Evolutionary conservation across 257 asterid species (phyloP).

Genomic region (Solanum appendiculatum): DNA sequence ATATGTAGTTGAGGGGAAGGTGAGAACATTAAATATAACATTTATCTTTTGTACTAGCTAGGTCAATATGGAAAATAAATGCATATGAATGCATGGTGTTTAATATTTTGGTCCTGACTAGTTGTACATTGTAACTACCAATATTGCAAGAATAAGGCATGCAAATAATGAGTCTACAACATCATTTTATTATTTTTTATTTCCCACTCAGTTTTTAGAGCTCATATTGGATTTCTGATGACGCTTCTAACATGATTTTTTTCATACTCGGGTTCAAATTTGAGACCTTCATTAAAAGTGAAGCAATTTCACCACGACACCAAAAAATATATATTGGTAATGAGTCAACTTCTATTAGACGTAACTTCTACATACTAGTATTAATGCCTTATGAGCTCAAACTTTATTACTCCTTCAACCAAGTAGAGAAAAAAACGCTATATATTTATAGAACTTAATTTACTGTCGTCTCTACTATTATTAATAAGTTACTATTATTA

Average conservation of each 20-base stretch:
- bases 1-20: background rate
- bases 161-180: background rate
- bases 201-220: rapidly evolving
- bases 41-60: background rate
- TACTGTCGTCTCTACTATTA: background rate
- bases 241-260: rapidly evolving
- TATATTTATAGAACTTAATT: background rate
- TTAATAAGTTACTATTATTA: too few species aligned
- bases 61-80: background rate
- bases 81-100: background rate
- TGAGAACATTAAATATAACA: background rate
- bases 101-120: background rate
- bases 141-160: background rate
- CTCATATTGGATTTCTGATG: rapidly evolving
- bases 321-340: too few species aligned
- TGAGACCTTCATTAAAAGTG: too few species aligned
- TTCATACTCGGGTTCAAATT: too few species aligned
- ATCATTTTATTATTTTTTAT: too few species aligned
- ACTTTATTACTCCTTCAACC: background rate
- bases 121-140: background rate
- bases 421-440: background rate
- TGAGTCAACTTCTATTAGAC: background rate
- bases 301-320: too few species aligned
- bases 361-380: background rate
- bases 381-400: background rate